These are phyloP conservation scores for Cladorrhinum sp. DNA, from an alignment of 2,329 filamentous ascomycete species.

Conservation along the genomic window DNA sequence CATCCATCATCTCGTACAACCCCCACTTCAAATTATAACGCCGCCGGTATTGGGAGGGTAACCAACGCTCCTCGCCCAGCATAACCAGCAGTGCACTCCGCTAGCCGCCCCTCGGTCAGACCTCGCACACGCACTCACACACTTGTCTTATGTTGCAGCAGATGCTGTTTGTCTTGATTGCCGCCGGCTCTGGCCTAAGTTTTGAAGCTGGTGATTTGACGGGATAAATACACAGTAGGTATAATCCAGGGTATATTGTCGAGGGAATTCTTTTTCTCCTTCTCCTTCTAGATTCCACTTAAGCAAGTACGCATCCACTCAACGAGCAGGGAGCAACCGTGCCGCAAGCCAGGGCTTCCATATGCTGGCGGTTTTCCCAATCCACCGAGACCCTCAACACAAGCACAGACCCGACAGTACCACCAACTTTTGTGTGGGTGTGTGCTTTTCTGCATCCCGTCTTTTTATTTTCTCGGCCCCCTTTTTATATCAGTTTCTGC, in stretches of 20 bases:
- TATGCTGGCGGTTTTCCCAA: constrained; percentile 1
- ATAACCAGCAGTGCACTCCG: constrained; percentile 1
- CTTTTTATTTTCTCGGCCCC: constrained; percentile 23
- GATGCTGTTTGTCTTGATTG: constrained; percentile 11
- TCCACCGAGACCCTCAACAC: constrained; percentile 9
- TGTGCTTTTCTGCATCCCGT: background rate
- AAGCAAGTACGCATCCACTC: background rate
- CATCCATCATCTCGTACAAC: background rate
- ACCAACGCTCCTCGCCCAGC: background rate
- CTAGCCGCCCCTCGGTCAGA: constrained; percentile 14
- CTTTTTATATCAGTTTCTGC: background rate
- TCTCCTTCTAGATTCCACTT: no score
- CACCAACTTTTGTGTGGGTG: background rate
- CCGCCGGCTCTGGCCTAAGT: constrained; percentile 11
- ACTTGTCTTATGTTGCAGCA: constrained; percentile 4
- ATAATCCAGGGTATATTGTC: no score
- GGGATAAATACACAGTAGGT: background rate
- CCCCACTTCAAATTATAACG: constrained; percentile 1
- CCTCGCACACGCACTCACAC: constrained; percentile 5
- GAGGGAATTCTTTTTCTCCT: no score
- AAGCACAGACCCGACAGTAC: constrained; percentile 22
- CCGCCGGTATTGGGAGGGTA: background rate
- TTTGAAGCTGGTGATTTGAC: background rate
- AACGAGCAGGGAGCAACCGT: constrained; percentile 14
- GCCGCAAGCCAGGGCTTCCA: constrained; percentile 18